Conservation (phyloP, 352 stramenopile species). For the Phytophthora pistaciae region DNA sequence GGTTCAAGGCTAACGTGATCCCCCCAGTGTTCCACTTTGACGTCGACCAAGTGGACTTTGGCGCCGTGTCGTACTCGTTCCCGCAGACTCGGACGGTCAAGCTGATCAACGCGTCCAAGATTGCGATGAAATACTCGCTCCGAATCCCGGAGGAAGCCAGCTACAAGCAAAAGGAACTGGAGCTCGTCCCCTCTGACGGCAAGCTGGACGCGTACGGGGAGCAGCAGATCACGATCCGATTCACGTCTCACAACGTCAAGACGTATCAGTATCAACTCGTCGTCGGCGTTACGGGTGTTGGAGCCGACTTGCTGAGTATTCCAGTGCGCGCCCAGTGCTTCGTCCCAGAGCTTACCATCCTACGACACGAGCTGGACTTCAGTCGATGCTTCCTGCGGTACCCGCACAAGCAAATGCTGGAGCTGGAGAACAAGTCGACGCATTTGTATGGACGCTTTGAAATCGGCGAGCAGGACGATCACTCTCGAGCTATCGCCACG, state of each 20-base stretch:
- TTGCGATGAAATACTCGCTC: constrained; percentile 92
- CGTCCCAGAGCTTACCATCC: constrained; percentile 80
- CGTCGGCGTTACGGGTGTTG: constrained; percentile 93
- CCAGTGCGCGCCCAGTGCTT: constrained; percentile 91
- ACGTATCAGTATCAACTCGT: constrained; percentile 93
- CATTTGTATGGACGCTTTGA: constrained; percentile 89
- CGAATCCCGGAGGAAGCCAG: constrained; percentile 93
- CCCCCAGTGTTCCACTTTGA: constrained; percentile 95
- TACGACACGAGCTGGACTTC: constrained; percentile 86
- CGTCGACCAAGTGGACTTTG: constrained; percentile 92
- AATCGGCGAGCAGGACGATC: constrained; percentile 91
- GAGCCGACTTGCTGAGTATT: constrained; percentile 89
- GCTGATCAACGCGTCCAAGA: constrained; percentile 95
- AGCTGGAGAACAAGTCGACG: constrained; percentile 88
- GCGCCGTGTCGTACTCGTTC: constrained; percentile 93
- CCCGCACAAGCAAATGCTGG: constrained; percentile 88
- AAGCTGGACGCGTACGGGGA: constrained; percentile 85
- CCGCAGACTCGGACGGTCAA: constrained; percentile 73
- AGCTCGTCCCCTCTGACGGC: constrained; percentile 78
- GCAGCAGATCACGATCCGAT: constrained; percentile 85
- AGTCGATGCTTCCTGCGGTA: constrained; percentile 93
- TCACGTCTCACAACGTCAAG: constrained; percentile 92
- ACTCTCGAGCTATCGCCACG: constrained; percentile 82
- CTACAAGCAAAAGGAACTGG: constrained; percentile 93
- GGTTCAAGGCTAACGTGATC: constrained; percentile 93